Base-by-base conservation (phyloP, 1,139 yeast genomes). In the Geotrichum bryndzae region DNA sequence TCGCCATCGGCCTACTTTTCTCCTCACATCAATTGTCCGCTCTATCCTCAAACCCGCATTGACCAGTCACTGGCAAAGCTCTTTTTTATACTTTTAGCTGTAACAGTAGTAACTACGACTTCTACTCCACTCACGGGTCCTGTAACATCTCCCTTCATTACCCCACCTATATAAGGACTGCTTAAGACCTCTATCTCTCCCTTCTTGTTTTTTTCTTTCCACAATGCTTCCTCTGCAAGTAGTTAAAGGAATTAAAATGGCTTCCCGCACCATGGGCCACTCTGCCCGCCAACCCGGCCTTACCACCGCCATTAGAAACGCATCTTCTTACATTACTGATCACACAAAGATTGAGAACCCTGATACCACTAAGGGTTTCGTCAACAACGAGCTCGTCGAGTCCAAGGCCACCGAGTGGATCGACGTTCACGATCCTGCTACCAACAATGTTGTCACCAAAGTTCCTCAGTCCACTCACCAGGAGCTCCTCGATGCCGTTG, bases 391-490 rank as follows among this genome's bases (percentile, higher is more conserved):
- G 75, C 79, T 83, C 63, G 76, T 84, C 67, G 80, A 84, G 68
- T 83, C 88, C 45, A 80, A 78, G 54, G 76, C 90, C 18, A 68
- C 73, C 25, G 80, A 81, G 67, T 87, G 91, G 91, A 84, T 81
- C 70, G 91, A 87, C 64, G 80, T 88, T 63, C 86, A 82, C 70
- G 94, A 87, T 72, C 94, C 94, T 15, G 89, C 94, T 60, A 87
- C 94, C 62, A 84, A 87, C 73, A 72, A 78, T 66, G 82, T 87
- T 55, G 85, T 88, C 53, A 80, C 88, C 57, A 79, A 80, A 67
- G 94, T 87, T 18, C 94, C 94, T 22, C 92, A 87, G 75, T 80
- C 84, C 51, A 88, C 94, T 13, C 82, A 81, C 6, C 82, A 78
- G 60, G 95, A 88, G 73, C 78, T 88, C 70, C 84, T 81, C 62